Evolutionary conservation across 495 filamentous ascomycete genomes (phyloP), one percentile per base, ranked within the genome.

Genomic region (Aspergillus bertholletiae): DNA sequence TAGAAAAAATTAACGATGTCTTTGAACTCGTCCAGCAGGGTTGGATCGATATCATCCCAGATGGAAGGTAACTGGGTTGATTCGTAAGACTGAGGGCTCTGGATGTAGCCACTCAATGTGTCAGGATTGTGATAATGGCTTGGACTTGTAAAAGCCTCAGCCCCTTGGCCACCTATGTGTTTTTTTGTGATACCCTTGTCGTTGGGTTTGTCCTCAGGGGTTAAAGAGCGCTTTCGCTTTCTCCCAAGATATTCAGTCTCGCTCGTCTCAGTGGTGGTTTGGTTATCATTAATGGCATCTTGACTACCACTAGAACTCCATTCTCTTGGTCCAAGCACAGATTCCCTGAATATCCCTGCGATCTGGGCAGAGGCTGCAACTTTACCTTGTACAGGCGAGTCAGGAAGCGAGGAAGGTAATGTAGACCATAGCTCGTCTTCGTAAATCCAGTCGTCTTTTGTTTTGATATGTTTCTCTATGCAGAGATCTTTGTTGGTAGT

Each of bases 1-100:
- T 44, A 73, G 45, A 68, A 67, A 39, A 74, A 70, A 39, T 74
- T 65, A 51, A 75, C 64, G 40, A 72, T 62, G 35, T 74, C 67
- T 22, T 67, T 69, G 51, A 73, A 74, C 43, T 75, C 71, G 32
- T 72, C 59, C 24, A 71, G 53, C 27, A 75, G 40, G n/a, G 51
- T 43, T 46, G 60, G 66, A 32, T 72, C 69, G 26, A 75, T 63
- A 47, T 68, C 68, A n/a, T 72, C 64, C 63, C 66, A 69, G 46
- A 51, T 58, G n/a, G 40, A 41, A 15, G 49, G 46, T 11, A 37
- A 13, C 4, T 23, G 46, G 1, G 47, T 32, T 24, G n/a, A 15
- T n/a, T 32, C 27, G 24, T 17, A 13, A 20, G 9, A 17, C 17
- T 40, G 39, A 17, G 5, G 11, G 21, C 7, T 35, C 24, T 52